A percentile compares a stretch with the other conserved stretches of the same genome.
phyloP scores from a whole-genome alignment of 148 eudicot genomes.

The Diospyros lotus region DNA sequence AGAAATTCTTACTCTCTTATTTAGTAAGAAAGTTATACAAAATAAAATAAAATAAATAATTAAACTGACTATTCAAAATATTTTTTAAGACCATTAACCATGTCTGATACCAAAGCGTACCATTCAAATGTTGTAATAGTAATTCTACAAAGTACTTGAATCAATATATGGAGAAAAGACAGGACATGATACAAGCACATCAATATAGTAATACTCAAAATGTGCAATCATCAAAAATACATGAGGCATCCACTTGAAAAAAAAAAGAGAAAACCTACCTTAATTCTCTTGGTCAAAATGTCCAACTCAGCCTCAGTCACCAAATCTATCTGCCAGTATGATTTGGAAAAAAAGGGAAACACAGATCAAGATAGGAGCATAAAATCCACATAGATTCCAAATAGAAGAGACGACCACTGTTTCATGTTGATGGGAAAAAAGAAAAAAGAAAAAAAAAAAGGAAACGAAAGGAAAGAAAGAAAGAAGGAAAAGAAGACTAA shows the following conservation, averaged over 20 bases:
- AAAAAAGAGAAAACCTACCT: constrained; percentile 32
- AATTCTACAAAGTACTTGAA: not conserved
- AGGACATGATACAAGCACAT: not conserved
- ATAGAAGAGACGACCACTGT: not conserved
- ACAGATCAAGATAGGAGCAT: not conserved
- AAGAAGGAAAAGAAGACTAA: not conserved
- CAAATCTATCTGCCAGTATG: constrained; percentile 66
- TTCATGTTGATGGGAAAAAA: constrained; percentile 8
- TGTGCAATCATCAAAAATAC: not conserved
- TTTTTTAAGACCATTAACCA: too few species aligned
- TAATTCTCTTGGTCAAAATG: constrained; percentile 47
- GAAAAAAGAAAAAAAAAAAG: not conserved
- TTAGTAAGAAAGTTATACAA: too few species aligned
- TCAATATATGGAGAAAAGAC: not conserved
- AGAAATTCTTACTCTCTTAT: too few species aligned
- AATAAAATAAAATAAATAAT: too few species aligned
- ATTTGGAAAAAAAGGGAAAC: constrained; percentile 7
- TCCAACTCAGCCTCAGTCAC: constrained; percentile 61
- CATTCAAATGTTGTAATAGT: not conserved
- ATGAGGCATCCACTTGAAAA: not conserved
- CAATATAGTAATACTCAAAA: not conserved
- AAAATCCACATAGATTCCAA: not conserved
- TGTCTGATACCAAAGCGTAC: too few species aligned
- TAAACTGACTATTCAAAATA: too few species aligned
- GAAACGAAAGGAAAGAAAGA: not conserved